Evolutionary conservation across 1,284 basidiomycete genomes (phyloP).

Genomic region (Ustilago esculenta): DNA sequence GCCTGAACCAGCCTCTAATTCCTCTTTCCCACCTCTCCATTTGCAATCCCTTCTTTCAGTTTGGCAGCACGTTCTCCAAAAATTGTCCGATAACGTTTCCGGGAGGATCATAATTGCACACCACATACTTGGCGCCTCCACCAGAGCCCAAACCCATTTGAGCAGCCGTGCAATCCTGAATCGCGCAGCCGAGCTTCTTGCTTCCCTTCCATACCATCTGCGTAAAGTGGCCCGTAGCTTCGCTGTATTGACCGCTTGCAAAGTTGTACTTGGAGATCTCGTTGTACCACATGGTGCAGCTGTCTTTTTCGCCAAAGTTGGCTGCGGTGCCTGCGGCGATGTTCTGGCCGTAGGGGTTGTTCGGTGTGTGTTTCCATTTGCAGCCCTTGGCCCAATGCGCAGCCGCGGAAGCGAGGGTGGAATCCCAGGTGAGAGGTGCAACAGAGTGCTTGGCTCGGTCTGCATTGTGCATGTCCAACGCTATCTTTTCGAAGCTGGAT

Average conservation of each 20-base stretch:
- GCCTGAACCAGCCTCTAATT: not conserved
- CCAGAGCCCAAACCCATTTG: constrained; percentile 13
- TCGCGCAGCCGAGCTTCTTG: constrained; percentile 35
- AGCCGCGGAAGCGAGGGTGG: constrained; percentile 32
- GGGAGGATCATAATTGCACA: constrained; percentile 49
- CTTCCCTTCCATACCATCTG: constrained; percentile 51
- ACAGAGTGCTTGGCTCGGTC: constrained; percentile 38
- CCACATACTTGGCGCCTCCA: constrained; percentile 17
- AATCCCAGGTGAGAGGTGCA: constrained; percentile 25
- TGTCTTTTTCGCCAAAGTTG: constrained; percentile 20
- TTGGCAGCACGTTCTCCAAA: constrained; percentile 23
- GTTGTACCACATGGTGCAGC: constrained; percentile 44
- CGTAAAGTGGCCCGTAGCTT: constrained; percentile 50
- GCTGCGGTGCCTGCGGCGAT: constrained; percentile 27
- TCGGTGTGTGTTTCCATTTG: constrained; percentile 42
- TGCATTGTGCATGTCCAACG: constrained; percentile 28
- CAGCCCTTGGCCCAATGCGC: constrained; percentile 26
- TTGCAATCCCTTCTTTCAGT: constrained; percentile 1
- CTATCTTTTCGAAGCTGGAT: constrained; percentile 16
- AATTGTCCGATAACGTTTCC: constrained; percentile 43
- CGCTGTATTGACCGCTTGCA: constrained; percentile 21
- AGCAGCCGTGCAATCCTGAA: constrained; percentile 15
- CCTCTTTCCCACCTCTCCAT: not conserved
- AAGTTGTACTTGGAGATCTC: constrained; percentile 43
- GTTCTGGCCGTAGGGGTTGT: constrained; percentile 52